Evolutionary conservation across 2,329 filamentous ascomycete genomes (phyloP).

Genomic region (Alternaria sp.): DNA sequence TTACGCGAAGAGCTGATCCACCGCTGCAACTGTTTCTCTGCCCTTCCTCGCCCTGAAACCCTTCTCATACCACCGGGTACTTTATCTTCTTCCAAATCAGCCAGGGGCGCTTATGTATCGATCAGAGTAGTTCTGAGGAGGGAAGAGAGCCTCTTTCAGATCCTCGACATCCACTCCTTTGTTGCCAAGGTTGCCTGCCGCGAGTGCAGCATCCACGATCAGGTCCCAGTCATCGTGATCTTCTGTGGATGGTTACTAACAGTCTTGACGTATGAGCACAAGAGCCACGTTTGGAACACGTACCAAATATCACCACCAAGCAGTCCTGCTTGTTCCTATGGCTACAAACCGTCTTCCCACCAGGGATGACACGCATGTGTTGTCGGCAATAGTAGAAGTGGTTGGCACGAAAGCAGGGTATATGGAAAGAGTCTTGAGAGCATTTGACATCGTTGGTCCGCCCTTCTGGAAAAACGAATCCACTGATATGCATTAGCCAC

Average conservation of each 20-base stretch:
- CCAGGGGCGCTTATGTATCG: background rate
- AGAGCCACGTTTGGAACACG: background rate
- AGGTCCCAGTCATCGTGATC: background rate
- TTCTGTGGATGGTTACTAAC: background rate
- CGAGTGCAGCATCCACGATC: background rate
- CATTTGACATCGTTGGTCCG: background rate
- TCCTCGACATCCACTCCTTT: background rate
- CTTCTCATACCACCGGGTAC: background rate
- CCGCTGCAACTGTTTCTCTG: constrained; percentile 55
- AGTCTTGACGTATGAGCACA: background rate
- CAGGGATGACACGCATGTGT: constrained; percentile 4
- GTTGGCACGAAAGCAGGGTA: constrained; percentile 6
- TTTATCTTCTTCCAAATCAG: background rate
- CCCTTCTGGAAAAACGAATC: background rate
- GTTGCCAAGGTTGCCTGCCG: background rate
- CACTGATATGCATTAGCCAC: background rate
- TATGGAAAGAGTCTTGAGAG: background rate
- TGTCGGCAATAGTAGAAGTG: constrained; percentile 11
- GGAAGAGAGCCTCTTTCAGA: background rate
- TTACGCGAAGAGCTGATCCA: constrained; percentile 42
- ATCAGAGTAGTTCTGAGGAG: background rate
- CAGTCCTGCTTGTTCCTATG: background rate
- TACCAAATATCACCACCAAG: background rate
- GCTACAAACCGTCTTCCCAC: background rate
- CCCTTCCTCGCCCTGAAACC: constrained; percentile 23